Percentiles rank a stretch among this genome's conserved stretches.
Conservation (phyloP, 2,329 filamentous ascomycete species). For the Pseudogymnoascus sp. region DNA sequence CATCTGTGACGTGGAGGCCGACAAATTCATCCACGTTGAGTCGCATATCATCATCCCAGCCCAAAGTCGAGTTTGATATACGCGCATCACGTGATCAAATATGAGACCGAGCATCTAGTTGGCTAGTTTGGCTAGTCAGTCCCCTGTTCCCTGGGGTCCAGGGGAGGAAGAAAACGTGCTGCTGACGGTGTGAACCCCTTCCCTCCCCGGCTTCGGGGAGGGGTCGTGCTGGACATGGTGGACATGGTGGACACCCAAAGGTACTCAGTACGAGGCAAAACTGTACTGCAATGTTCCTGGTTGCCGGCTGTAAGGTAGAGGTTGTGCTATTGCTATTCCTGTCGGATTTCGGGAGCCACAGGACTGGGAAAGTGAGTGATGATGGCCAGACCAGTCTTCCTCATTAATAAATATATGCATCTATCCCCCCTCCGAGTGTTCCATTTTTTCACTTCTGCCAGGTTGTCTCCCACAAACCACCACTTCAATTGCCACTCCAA, state of each 20-base stretch:
- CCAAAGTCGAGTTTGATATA: background rate
- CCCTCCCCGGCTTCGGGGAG: background rate
- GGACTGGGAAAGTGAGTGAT: background rate
- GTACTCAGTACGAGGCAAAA: background rate
- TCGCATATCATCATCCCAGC: background rate
- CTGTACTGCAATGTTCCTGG: background rate
- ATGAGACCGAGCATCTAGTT: background rate
- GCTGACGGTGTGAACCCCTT: background rate
- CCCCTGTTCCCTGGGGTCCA: background rate
- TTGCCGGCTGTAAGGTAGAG: background rate
- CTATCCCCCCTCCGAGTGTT: background rate
- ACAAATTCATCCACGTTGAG: slow-evolving; percentile 1
- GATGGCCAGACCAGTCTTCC: background rate
- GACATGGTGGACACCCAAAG: background rate
- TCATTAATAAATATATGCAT: background rate
- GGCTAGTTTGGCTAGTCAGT: background rate
- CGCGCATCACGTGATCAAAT: background rate
- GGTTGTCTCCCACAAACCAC: background rate
- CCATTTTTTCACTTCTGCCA: background rate
- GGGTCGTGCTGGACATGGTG: background rate
- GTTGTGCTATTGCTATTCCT: background rate
- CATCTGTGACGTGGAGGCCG: background rate
- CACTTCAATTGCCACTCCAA: background rate
- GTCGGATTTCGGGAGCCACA: background rate
- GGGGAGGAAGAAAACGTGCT: background rate